Base-by-base conservation (phyloP, 2,329 filamentous ascomycete genomes). In the Dactylellina haptotyla region DNA sequence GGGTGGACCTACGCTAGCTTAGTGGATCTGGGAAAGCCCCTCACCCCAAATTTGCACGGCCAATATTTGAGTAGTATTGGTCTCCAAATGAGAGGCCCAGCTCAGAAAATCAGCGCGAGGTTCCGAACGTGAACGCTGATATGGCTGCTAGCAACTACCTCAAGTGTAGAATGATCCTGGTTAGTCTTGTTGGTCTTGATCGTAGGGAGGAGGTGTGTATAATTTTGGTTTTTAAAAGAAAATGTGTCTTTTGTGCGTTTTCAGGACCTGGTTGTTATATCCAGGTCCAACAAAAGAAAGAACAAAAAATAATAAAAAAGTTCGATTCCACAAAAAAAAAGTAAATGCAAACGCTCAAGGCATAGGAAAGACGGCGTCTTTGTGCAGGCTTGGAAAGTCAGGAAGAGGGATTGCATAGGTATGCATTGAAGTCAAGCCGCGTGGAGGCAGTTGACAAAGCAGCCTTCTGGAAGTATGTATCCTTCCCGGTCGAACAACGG, bases 41-140 rank as follows among this genome's bases (percentile, higher is more conserved):
- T 51, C 65, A 45, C 58, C 54, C 43, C 58, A 65, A 71, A 65
- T 51, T 72, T 72, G 59, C 43, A 72, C 59, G 32, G 67, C 53
- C 64, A 26, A 64, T 63, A 71, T 41, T 50, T 34, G n/a, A 12
- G 25, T 20, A n/a, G 18, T 25, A 4, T 54, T 28, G 28, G 66
- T 32, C 37, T 20, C 58, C 34, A 64, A 50, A 53, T 58, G 34
- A 57, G 43, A 43, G 23, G 37, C 30, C 54, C 16, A 56, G 46
- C 39, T 57, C 26, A 16, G 26, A 61, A 61, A 59, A 50, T 20
- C 69, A 62, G 69, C 69, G 69, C 69, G 69, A 73, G 61, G 69
- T 73, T 73, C 69, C 69, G 69, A 73, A 73, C 69, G 46, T 57
- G 62, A 32, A 73, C 61, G 69, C 61, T 48, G 54, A 73, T 61